A percentile compares a stretch with the other conserved stretches of the same genome.
Evolutionary conservation across 306 rosid species (phyloP).

Genomic region (Trifolium dubium): DNA sequence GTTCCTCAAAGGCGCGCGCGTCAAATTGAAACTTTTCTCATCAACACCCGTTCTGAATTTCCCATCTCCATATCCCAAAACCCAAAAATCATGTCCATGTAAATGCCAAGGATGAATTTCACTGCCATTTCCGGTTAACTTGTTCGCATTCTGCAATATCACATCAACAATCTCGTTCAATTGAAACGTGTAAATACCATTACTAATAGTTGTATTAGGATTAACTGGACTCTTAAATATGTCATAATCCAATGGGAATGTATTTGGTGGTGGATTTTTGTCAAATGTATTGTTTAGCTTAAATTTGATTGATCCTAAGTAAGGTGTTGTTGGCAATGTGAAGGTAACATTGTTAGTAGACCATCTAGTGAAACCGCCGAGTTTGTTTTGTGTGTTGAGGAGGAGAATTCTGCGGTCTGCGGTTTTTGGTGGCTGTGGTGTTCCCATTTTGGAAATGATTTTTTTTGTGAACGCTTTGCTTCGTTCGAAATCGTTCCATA

Average conservation of each 20-base stretch:
- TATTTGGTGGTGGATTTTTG: slow-evolving; percentile 50
- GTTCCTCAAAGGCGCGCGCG: slow-evolving; percentile 72
- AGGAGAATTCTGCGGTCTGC: slow-evolving; percentile 56
- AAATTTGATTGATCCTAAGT: slow-evolving; percentile 55
- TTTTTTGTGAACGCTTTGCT: slow-evolving; percentile 65
- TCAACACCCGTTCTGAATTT: slow-evolving; percentile 49
- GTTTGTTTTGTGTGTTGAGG: slow-evolving; percentile 75
- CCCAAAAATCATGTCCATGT: slow-evolving; percentile 95
- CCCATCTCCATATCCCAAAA: slow-evolving; percentile 83
- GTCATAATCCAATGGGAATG: slow-evolving; percentile 48
- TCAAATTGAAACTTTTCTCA: slow-evolving; percentile 57
- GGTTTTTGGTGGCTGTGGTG: slow-evolving; percentile 60
- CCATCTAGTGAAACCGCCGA: slow-evolving; percentile 69
- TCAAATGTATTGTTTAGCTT: slow-evolving; percentile 43
- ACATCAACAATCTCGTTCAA: slow-evolving; percentile 56
- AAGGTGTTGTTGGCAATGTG: slow-evolving; percentile 67
- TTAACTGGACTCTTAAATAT: slow-evolving; percentile 51
- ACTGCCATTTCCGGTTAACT: slow-evolving; percentile 46
- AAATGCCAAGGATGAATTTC: slow-evolving; percentile 94
- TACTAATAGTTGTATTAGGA: slow-evolving; percentile 48
- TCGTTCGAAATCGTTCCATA: slow-evolving; percentile 63
- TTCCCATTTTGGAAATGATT: slow-evolving; percentile 62
- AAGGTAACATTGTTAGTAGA: slow-evolving; percentile 75
- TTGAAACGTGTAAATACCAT: slow-evolving; percentile 57
- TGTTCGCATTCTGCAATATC: slow-evolving; percentile 73